Evolutionary conservation across 2,329 filamentous ascomycete genomes (phyloP).

Genomic region (Lachnellula cervina): DNA sequence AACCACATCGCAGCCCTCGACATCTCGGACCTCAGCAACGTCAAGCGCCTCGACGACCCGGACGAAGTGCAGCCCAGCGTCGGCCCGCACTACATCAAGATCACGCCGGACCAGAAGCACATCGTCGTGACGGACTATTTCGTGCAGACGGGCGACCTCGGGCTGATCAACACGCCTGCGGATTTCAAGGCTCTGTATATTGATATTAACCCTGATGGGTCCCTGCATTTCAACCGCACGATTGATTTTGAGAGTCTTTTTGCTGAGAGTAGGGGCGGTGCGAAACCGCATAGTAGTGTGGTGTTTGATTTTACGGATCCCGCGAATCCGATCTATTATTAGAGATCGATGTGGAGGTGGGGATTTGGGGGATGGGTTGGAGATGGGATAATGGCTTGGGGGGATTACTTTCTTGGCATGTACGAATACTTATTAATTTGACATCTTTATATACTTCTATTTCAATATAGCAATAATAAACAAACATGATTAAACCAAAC

Average conservation of each 20-base stretch:
- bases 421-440: too few relatives aligned
- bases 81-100: constrained; percentile 60
- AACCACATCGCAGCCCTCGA: constrained; percentile 60
- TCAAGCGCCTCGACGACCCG: constrained; percentile 57
- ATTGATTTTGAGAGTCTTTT: constrained; percentile 54
- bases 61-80: constrained; percentile 54
- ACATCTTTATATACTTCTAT: too few relatives aligned
- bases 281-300: background rate
- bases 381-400: too few relatives aligned
- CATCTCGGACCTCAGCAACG: constrained; percentile 54
- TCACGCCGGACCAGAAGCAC: constrained; percentile 60
- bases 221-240: constrained; percentile 53
- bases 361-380: background rate
- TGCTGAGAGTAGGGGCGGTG: constrained; percentile 44
- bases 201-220: constrained; percentile 50
- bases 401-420: too few relatives aligned
- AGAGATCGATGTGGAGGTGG: background rate
- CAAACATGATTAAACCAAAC: too few relatives aligned
- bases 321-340: background rate
- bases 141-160: constrained; percentile 57
- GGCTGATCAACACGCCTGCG: constrained; percentile 49
- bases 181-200: constrained; percentile 61
- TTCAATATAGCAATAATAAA: too few relatives aligned
- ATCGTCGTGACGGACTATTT: constrained; percentile 62
- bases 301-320: background rate